These are phyloP conservation scores for Puccinia coronata DNA, from an alignment of 1,284 basidiomycete genomes.

Conservation along the genomic window DNA sequence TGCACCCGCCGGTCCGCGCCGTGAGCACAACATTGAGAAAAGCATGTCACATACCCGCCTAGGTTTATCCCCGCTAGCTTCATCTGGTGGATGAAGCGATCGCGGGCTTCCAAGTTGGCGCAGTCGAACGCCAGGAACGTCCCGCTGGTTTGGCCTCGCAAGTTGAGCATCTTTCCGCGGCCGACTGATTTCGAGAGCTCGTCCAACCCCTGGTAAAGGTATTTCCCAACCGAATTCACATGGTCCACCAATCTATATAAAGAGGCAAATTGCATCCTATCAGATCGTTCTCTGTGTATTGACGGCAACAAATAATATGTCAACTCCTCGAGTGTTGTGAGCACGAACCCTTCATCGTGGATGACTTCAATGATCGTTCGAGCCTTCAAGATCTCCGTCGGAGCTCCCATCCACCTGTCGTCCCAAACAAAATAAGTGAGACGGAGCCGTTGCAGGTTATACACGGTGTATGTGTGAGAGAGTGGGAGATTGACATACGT, in stretches of 20 bases:
- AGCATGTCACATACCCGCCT: constrained; percentile 53
- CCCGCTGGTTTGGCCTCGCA: constrained; percentile 55
- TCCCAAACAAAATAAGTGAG: not conserved
- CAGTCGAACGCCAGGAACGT: constrained; percentile 57
- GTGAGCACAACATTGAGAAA: too few species aligned
- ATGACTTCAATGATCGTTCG: constrained; percentile 63
- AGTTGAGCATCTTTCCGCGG: constrained; percentile 52
- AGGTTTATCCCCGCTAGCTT: constrained; percentile 55
- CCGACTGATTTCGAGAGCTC: constrained; percentile 53
- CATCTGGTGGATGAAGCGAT: constrained; percentile 55
- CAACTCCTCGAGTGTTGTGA: not conserved
- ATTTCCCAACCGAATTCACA: constrained; percentile 54
- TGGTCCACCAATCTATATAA: constrained; percentile 52
- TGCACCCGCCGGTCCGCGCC: not conserved
- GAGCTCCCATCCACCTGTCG: constrained; percentile 59
- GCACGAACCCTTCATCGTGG: constrained; percentile 55
- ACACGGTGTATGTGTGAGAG: too few species aligned
- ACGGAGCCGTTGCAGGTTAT: too few species aligned
- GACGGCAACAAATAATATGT: not conserved
- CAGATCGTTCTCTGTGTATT: not conserved
- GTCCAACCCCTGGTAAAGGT: constrained; percentile 53
- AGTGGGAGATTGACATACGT: constrained; percentile 4
- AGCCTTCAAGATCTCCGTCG: constrained; percentile 63
- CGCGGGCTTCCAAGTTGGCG: constrained; percentile 51
- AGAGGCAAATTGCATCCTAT: not conserved